phyloP scores from a whole-genome alignment of 106 monocot species.

The Iris macrosiphon region DNA sequence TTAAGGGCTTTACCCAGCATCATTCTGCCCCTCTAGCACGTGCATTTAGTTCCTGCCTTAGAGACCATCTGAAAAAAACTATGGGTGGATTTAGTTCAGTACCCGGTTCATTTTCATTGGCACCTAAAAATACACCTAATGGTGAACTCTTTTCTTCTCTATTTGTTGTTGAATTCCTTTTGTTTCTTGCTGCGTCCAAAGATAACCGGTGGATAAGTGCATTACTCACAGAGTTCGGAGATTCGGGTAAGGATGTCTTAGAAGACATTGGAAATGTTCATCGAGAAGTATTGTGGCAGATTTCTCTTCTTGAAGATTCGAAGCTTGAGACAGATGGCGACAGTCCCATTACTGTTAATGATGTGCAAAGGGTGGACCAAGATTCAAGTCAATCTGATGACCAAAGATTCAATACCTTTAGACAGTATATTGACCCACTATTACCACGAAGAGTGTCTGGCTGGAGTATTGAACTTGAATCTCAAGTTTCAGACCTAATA shows the following conservation, averaged over 20 bases:
- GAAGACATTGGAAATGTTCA: constrained; percentile 86
- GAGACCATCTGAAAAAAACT: constrained; percentile 73
- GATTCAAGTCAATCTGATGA: constrained; percentile 45
- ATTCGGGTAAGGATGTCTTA: constrained; percentile 73
- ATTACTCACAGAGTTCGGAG: constrained; percentile 85
- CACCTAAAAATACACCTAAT: constrained; percentile 24
- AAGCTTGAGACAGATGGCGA: constrained; percentile 45
- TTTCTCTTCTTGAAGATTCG: constrained; percentile 88
- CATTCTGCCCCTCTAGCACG: constrained; percentile 78
- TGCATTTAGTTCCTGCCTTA: constrained; percentile 73
- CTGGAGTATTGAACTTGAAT: constrained; percentile 91
- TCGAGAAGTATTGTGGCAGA: constrained; percentile 84
- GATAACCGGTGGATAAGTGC: constrained; percentile 95
- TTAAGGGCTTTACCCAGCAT: constrained; percentile 97
- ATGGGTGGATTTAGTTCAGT: constrained; percentile 45
- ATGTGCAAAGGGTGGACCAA: constrained; percentile 31
- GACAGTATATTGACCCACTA: constrained; percentile 89
- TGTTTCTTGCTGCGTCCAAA: constrained; percentile 92
- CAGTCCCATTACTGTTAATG: constrained; percentile 28
- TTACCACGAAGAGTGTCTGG: constrained; percentile 69
- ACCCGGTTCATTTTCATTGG: constrained; percentile 37
- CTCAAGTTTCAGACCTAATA: constrained; percentile 94
- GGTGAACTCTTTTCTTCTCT: constrained; percentile 65
- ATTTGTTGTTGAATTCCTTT: constrained; percentile 94
- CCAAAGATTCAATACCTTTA: constrained; percentile 60